A percentile compares a stretch with the other conserved stretches of the same genome.
phyloP scores from a whole-genome alignment of 1,139 yeast genomes.

The Hanseniaspora uvarum region DNA sequence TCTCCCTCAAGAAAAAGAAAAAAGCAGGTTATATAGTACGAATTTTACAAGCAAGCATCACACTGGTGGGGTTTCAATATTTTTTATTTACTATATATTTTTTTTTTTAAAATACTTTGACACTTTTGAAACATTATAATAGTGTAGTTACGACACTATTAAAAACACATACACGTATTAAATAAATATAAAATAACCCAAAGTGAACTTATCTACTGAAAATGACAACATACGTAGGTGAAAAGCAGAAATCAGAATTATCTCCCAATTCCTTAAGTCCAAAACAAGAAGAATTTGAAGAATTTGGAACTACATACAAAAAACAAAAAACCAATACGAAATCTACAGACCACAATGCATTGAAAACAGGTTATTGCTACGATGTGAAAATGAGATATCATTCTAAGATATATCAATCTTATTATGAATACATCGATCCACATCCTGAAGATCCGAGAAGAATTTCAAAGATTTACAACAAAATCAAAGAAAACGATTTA shows the following conservation, averaged over 20 bases:
- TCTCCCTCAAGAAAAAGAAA: background rate
- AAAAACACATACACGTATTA: background rate
- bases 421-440: conserved; percentile 90
- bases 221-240: background rate
- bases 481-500: conserved; percentile 86
- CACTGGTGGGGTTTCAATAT: too few species aligned
- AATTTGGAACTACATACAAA: background rate
- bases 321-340: background rate
- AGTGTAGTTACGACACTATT: too few species aligned
- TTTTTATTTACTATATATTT: too few species aligned
- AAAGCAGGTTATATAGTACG: too few species aligned
- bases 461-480: conserved; percentile 84
- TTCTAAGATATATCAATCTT: conserved; percentile 84
- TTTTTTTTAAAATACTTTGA: too few species aligned
- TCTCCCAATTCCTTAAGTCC: background rate
- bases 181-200: background rate
- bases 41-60: too few species aligned
- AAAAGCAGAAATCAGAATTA: background rate
- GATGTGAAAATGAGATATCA: conserved; percentile 97
- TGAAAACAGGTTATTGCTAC: conserved; percentile 88
- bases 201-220: too few species aligned
- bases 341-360: conserved; percentile 32
- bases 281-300: background rate
- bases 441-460: conserved; percentile 99
- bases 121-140: background rate